Evolutionary conservation across 495 filamentous ascomycete genomes (phyloP), one percentile per base, ranked within the genome.

Genomic region (Trichoderma orchidacearum): DNA sequence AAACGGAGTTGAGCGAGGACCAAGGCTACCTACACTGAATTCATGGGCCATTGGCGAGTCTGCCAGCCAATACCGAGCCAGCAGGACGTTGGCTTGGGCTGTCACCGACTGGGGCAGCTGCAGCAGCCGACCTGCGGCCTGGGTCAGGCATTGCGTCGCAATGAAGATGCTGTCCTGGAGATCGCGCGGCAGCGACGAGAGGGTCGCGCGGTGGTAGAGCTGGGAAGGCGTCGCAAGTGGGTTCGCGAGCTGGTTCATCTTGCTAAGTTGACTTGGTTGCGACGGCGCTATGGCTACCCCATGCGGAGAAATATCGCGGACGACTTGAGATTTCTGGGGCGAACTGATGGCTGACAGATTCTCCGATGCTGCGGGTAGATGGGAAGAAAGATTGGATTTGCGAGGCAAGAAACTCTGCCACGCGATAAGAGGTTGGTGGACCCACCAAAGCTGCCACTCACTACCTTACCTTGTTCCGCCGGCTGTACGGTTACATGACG

Each of bases 31-130:
- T 65, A 75, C 74, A 61, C 71, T 74, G 54, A 80, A 79, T 54
- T 79, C 75, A 48, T 73, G 57, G 15, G 63, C 54, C 53, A 79
- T 70, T 3, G 70, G 67, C 0, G 67, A 63, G 15, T 74, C 73
- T 28, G 77, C 82, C 5, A 90, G 71, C 82, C 87, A 96, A 73
- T 91, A 95, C 5, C 93, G 78, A n/a, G 84, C 86, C 29, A 95
- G 81, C 0, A 93, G 72, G n/a, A 98, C 81, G 62, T 90, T 85
- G 2, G 93, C 89, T 62, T 90, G 89, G 13, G 90, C 86, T 28
- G 95, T 89, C 51, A 90, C 80, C 56, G 92, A 89, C 63, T 97
- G 94, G 1, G 92, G 87, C 51, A 97, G 72, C 38, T 87, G 80
- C 3, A 98, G 77, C 7, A 97, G 78, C 6, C 95, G 74, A 5